Evolutionary conservation across 2,329 filamentous ascomycete genomes (phyloP), one percentile per base, ranked within the genome.

Genomic region (Cladophialophora bantiana): DNA sequence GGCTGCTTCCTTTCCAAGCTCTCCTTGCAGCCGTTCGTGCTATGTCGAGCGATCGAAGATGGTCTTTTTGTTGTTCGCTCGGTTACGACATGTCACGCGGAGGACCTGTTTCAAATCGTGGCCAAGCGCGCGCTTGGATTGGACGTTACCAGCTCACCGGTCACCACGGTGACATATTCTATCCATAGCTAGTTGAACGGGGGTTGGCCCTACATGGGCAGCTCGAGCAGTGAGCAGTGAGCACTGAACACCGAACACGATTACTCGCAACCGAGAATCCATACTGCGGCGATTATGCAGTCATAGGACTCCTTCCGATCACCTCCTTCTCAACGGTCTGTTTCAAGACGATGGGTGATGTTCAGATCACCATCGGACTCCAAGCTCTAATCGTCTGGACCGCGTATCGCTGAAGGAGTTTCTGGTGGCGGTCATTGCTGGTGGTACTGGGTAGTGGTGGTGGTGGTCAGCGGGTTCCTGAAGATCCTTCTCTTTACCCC

Each of bases 101-200:
- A 53, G 34, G 45, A 56, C 45, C n/a, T 60, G 68, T 67, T 67
- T 67, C 68, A 67, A 48, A 42, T 53, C n/a, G 20, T 42, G n/a
- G 54, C 56, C 42, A 65, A 64, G 54, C 65, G 65, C 65, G 62
- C 68, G 65, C 52, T 48, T 67, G 61, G 62, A 65, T 69, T 65
- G 65, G 68, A 35, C 18, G 20, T 32, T 13, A 63, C 35, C 18
- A 50, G n/a, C 48, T 55, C 54, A 59, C 54, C 54, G 64, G 52
- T 61, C 35, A 34, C 45, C 26, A 45, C 7, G 35, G 42, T 57
- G 38, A 50, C 42, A 20, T 36, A n/a, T 54, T 34, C 26, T 45
- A 62, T 36, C 52, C 31, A n/a, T 42, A 56, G 26, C 26, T 52
- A 45, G 31, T 54, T 62, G 32, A 62, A 38, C 12, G 15, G 12